Evolutionary conservation across 257 asterid genomes (phyloP).

Genomic region (Knoxia roxburghii): DNA sequence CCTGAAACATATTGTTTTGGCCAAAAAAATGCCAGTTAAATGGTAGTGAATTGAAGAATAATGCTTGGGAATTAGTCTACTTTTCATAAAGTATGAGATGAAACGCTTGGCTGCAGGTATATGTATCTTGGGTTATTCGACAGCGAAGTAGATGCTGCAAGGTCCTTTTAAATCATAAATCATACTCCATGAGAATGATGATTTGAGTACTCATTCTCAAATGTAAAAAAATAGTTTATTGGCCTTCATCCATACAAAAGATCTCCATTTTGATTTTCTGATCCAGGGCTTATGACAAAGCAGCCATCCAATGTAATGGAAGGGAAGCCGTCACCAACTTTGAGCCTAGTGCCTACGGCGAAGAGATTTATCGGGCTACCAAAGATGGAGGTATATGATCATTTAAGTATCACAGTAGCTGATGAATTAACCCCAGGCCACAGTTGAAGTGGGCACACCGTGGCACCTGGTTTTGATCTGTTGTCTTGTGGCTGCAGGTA

Average conservation of each 20-base stretch:
- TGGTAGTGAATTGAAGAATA: slow-evolving; percentile 22
- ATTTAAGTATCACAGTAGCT: not conserved
- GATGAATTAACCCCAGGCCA: not conserved
- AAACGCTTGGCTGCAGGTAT: slow-evolving; percentile 55
- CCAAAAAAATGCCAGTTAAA: no score
- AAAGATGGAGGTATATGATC: slow-evolving; percentile 44
- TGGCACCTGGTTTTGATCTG: slow-evolving; percentile 16
- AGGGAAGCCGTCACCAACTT: slow-evolving; percentile 66
- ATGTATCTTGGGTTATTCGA: slow-evolving; percentile 59
- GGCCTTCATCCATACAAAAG: slow-evolving; percentile 22
- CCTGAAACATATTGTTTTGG: slow-evolving; percentile 4
- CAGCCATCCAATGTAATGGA: slow-evolving; percentile 57
- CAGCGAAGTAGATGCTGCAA: slow-evolving; percentile 68
- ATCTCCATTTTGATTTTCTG: slow-evolving; percentile 23
- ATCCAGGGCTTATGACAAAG: slow-evolving; percentile 78
- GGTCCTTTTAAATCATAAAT: slow-evolving; percentile 39
- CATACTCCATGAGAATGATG: slow-evolving; percentile 16
- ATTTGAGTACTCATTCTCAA: slow-evolving; percentile 8
- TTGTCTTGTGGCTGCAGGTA: slow-evolving; percentile 37
- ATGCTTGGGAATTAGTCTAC: slow-evolving; percentile 10
- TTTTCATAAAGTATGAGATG: slow-evolving; percentile 34
- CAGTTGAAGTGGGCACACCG: not conserved
- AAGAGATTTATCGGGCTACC: slow-evolving; percentile 32
- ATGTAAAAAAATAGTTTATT: slow-evolving; percentile 9
- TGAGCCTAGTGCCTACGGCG: slow-evolving; percentile 39